Conservation (phyloP, 1,284 basidiomycete species). For the Sporisorium graminicola region DNA sequence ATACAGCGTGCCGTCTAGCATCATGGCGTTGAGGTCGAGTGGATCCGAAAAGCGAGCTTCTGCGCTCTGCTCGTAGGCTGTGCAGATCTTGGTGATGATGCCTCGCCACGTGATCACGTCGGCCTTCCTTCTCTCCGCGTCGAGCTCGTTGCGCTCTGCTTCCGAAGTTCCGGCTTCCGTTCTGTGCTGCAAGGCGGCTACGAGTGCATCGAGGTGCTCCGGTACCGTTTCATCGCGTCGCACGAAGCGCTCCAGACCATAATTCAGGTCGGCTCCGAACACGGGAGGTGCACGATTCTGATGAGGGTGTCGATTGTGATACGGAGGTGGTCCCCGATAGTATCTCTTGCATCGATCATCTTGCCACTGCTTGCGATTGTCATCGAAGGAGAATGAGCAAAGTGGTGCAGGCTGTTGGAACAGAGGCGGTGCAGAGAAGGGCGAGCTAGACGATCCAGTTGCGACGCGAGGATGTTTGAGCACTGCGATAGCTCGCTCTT, state of each 20-base stretch:
- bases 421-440: conserved; percentile 16
- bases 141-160: conserved; percentile 18
- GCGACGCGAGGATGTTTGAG: conserved; percentile 30
- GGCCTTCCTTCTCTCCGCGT: conserved; percentile 62
- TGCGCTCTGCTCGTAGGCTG: conserved; percentile 44
- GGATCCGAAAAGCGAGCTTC: conserved; percentile 74
- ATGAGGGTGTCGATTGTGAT: conserved; percentile 25
- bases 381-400: conserved; percentile 59
- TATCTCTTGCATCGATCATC: conserved; percentile 49
- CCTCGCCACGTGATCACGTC: conserved; percentile 86
- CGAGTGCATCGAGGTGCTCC: conserved; percentile 54
- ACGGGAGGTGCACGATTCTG: conserved; percentile 11
- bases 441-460: conserved; percentile 1
- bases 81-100: conserved; percentile 82
- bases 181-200: conserved; percentile 36
- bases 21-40: conserved; percentile 69
- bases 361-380: conserved; percentile 38
- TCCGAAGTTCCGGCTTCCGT: conserved; percentile 22
- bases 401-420: conserved; percentile 53
- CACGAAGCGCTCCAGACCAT: conserved; percentile 75
- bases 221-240: conserved; percentile 76
- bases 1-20: conserved; percentile 77
- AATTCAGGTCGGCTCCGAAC: conserved; percentile 65
- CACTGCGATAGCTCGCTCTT: conserved; percentile 6
- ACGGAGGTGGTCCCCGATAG: conserved; percentile 53